Base-by-base conservation (phyloP, 2,329 filamentous ascomycete genomes). In the Cladosporium austrohemisphaericum region DNA sequence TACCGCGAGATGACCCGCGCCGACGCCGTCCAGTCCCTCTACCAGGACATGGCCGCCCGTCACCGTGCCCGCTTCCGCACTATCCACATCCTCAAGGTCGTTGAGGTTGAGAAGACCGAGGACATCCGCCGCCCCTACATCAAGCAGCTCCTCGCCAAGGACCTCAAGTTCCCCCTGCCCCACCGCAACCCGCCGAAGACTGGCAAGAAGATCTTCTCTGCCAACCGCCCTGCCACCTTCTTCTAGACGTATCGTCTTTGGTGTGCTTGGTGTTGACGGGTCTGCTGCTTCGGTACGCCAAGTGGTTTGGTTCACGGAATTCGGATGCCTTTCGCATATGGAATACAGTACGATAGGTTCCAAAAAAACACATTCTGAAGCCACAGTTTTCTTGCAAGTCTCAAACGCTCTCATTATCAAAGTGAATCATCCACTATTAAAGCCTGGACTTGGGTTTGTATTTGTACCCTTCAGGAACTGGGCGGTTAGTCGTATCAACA, bases 41-140 rank as follows among this genome's bases (percentile, higher is more conserved):
- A 98, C 86, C 88, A 93, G 78, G 93, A 98, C 81, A 97, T 98
- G 93, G 90, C 93, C 66, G 92, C 94, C 75, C 89, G 93, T 75
- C 93, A 98, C 85, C 90, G 88, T 73, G 86, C 93, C 71, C 88
- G 93, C 70, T 98, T 98, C 83, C 85, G 93, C 78, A 94, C 88
- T 65, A 93, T 98, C 74, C 91, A 96, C 84, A 92, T 98, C 75
- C 88, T 98, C 74, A 94, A 94, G 77, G 92, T 98, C 67, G 86
- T 95, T 68, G 93, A 98, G 80, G 75, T 98, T 70, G 86, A 95
- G 81, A 95, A 95, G 84, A 80, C 76, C 69, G 88, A 91, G 64
- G 89, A 93, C 72, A 79, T 98, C 80, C 93, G 92, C 81, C 89
- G 93, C 75, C 92, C 93, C 63, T 98, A 98, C 85, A 95, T 98